Conservation (phyloP, 148 eudicot genomes). For the Diospyros kaki region DNA sequence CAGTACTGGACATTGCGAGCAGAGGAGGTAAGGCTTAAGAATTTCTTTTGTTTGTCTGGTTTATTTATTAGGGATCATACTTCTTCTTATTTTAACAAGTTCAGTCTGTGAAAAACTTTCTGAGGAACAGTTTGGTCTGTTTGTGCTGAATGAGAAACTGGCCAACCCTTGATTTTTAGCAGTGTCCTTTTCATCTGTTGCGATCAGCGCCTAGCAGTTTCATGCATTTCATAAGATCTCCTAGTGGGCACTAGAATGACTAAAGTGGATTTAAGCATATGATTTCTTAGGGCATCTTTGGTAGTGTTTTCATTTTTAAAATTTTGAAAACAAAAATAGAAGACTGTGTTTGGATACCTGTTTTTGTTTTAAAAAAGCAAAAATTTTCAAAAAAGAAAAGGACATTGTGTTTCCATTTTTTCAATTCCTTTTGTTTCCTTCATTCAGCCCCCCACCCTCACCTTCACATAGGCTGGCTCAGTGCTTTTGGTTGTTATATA, state of each 20-base stretch:
- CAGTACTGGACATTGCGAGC: constrained; percentile 32
- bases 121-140: not conserved
- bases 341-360: no score
- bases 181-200: not conserved
- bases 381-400: no score
- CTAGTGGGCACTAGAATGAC: not conserved
- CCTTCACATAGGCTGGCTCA: no score
- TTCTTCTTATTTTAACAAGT: not conserved
- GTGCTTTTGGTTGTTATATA: no score
- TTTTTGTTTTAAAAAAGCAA: no score
- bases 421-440: no score
- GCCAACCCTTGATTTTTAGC: not conserved
- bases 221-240: not conserved
- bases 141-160: not conserved
- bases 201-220: not conserved
- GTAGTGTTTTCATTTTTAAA: no score
- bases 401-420: no score
- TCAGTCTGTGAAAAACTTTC: no score
- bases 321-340: no score
- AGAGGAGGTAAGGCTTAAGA: constrained; percentile 16
- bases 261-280: not conserved
- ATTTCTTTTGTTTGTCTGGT: not conserved
- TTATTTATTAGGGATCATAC: not conserved
- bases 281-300: not conserved
- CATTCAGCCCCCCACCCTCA: no score